Evolutionary conservation across 169 alveolate species (phyloP), one percentile per base, ranked within the genome.

Genomic region (Cryptosporidium baileyi): DNA sequence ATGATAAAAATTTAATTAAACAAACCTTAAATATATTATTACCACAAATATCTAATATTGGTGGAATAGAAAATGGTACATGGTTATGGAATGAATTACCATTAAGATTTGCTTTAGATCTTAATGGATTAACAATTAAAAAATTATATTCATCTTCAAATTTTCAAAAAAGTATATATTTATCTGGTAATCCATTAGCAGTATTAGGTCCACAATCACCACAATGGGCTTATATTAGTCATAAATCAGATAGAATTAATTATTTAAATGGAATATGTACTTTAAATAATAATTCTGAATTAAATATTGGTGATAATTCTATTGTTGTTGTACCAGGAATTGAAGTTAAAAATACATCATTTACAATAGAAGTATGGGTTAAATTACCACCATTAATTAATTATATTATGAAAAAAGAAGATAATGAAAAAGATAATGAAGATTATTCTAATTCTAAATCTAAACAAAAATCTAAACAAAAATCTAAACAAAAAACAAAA

Each of bases 191-290:
- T 22, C 85, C 85, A 19, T 28, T 74, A 34, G 49, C 85, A 30
- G 85, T 57, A 19, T 54, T 74, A 74, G 85, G 85, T 2, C 85
- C 85, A 8, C 65, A 74, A 6, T 74, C 85, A n/a, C 85, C 85
- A 40, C 85, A 74, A 9, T 74, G 85, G 85, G 65, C 85, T 52
- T 74, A 19, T 74, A 74, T 74, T 49, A 74, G 85, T 41, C 85
- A 74, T 74, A 74, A 74, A 74, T 51, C 67, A 28, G 85, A 74
- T 22, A 74, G 85, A 38, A 40, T 51, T 19, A 54, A 57, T 54
- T 74, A 74, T 74, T 38, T 74, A 59, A 74, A 74, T 74, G 85
- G 85, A 1, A 60, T 74, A 22, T 54, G 60, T 5, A 74, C 85
- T 19, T 9, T 65, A 26, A 65, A 65, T 51, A 47, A 47, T 11